Conservation (phyloP, 495 filamentous ascomycete species). For the Trichoderma erinaceum region DNA sequence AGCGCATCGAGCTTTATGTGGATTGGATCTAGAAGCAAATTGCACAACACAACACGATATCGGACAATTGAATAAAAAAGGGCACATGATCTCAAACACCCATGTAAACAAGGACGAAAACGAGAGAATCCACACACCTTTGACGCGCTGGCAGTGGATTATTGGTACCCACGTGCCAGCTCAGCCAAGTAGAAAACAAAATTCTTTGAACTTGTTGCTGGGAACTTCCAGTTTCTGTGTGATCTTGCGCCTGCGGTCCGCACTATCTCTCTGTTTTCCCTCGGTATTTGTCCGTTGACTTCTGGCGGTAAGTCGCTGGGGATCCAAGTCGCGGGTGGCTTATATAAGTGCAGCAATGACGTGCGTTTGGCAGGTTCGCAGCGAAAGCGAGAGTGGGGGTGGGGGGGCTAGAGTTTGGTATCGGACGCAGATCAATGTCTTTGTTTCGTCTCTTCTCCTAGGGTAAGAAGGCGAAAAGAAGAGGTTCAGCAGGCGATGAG, state of each 20-base stretch:
- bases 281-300: background rate
- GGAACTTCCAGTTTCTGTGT: background rate
- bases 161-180: conserved; percentile 10
- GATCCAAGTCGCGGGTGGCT: background rate
- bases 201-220: background rate
- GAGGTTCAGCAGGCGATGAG: background rate
- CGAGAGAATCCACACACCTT: conserved; percentile 10
- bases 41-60: background rate
- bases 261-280: background rate
- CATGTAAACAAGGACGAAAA: background rate
- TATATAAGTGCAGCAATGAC: conserved; percentile 9
- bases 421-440: background rate
- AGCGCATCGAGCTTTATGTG: background rate
- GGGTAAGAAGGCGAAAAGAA: background rate
- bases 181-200: background rate
- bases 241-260: background rate
- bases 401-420: conserved; percentile 1
- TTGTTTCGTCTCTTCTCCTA: background rate
- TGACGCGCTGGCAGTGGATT: conserved; percentile 4
- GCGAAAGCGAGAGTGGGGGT: conserved; percentile 8
- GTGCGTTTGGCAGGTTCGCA: conserved; percentile 13
- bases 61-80: background rate
- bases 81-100: background rate
- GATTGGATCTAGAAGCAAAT: background rate
- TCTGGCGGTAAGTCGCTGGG: background rate